Base-by-base conservation (phyloP, 1,284 basidiomycete species). In the Vanrija sp. region DNA sequence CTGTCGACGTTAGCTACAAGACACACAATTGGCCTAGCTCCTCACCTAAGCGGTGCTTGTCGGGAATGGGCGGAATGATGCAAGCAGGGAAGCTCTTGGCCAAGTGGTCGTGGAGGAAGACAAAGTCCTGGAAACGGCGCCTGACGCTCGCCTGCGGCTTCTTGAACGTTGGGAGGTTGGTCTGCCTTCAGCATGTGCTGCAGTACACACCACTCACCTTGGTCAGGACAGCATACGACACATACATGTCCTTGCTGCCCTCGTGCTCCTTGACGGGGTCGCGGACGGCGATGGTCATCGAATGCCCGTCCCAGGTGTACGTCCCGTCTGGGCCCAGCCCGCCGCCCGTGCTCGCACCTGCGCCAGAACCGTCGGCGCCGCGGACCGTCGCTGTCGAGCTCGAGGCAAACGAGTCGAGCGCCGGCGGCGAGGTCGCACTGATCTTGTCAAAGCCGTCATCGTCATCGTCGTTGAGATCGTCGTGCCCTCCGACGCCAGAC, bases 191-290 rank as follows among this genome's bases (percentile, higher is more conserved):
- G 46, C 18, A 19, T 8, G 9, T 16, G 28, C 28, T 26, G 12
- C 7, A 19, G 18, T 10, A 3, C 21, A 19, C 10, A 10, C 10
- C 25, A 66, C 81, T 62, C 67, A 94, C 93, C 83, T 90, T 87
- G 43, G 91, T 91, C 26, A 86, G 83, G 40, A 98, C 91, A 43
- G 93, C 81, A 76, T 98, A 98, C 45, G 91, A 93, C 52, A 98
- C 91, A 77, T 92, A 98, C 56, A 90, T 87, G 73, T 98, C 94
- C 79, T 95, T 96, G 45, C 91, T 94, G 65, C 94, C 92, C 60
- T 93, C 88, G 47, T 96, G 83, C 78, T 98, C 95, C 75, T 96
- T 97, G 60, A 92, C 85, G 23, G 94, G 93, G 70, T 98, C 94
- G 68, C 86, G 85, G 58, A 98, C 91, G 52, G 83, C 82, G 15